Base-by-base conservation (phyloP, 768 basidiomycete genomes). In the Naganishia vaughanmartiniae region DNA sequence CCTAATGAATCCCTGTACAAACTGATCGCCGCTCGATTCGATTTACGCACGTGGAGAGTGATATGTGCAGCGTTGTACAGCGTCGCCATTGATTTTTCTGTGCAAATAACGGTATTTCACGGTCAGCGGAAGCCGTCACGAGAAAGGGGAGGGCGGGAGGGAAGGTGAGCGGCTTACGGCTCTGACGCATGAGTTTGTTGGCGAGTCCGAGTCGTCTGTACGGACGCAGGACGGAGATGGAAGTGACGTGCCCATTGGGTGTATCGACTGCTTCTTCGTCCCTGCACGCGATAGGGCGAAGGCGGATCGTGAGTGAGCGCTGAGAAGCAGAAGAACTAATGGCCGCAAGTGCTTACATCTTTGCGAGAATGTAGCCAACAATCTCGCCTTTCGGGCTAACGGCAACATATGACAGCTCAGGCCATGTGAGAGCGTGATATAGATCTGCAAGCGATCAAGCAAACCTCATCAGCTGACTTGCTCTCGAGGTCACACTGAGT, bases 321-420 rank as follows among this genome's bases (percentile, higher is more conserved):
- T 15, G 17, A 15, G 42, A 9, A 2, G 9, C 10, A 42, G 9
- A 12, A 12, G 9, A 15, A 42, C 42, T 15, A 9, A 15, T 11
- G 14, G 42, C 9, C 42, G 42, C 42, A 15, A 15, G 31, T 12
- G 83, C 87, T 55, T 72, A 95, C 93, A 96, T 95, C 81, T 94
- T 94, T 1, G 91, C 92, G n/a, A 97, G 83, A 42, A 95, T 93
- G 79, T 97, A 97, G 34, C 93, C 93, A 1, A 97, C 92, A 67
- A 97, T 89, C 68, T 90, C 85, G 0, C 93, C 93, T 76, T 90
- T 89, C 76, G 87, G 85, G 74, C 94, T 92, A 76, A 93, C 92
- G 0, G 93, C 93, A 7, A 97, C 92, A 75, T 90, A 95, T 10
- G 92, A 94, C 24, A 96, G 85, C 72, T 92, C 89, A 0, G 93